Evolutionary conservation across 2,329 filamentous ascomycete genomes (phyloP), one percentile per base, ranked within the genome.

Genomic region (Diaporthe destruens): DNA sequence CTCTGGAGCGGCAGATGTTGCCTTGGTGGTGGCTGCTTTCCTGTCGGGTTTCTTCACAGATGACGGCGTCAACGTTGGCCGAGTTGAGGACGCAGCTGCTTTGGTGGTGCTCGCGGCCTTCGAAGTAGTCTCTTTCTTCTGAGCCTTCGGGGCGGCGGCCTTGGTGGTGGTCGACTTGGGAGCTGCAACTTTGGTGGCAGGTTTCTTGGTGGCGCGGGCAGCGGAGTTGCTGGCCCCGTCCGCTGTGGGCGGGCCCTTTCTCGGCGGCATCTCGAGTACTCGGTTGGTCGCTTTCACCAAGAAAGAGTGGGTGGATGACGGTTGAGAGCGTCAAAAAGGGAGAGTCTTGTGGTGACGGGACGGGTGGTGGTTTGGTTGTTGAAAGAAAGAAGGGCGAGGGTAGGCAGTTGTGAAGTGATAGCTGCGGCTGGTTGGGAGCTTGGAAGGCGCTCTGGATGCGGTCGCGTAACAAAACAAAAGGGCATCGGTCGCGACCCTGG

Each of bases 221-320:
- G 39, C 20, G 25, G 39, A 18, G 11, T 18, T 51, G 59, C 25
- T 51, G 42, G 0, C 44, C 61, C 16, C 61, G 3, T 25, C 32
- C 44, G 47, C 77, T 56, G 75, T 72, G 29, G 74, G 3, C 5
- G 75, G 71, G 3, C 75, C 61, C 42, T 78, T 76, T 70, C 76
- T 67, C 34, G 65, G 44, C 53, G 51, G 57, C n/a, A 65, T 20
- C 36, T 53, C 53, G 36, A 67, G 68, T 12, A 68, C 69, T 71
- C 36, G 72, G 63, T 42, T 73, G 44, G 44, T 72, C 34, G 67
- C 74, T 74, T 74, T 77, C 71, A n/a, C 71, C 47, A 53, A 72
- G 69, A 65, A 72, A 56, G 36, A 69, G 34, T 69, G 66, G 57
- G 9, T 18, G 44, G 34, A 4, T 61, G 67, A 42, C 25, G 18